phyloP scores from a whole-genome alignment of 768 basidiomycete species.

The Calvatia gigantea region DNA sequence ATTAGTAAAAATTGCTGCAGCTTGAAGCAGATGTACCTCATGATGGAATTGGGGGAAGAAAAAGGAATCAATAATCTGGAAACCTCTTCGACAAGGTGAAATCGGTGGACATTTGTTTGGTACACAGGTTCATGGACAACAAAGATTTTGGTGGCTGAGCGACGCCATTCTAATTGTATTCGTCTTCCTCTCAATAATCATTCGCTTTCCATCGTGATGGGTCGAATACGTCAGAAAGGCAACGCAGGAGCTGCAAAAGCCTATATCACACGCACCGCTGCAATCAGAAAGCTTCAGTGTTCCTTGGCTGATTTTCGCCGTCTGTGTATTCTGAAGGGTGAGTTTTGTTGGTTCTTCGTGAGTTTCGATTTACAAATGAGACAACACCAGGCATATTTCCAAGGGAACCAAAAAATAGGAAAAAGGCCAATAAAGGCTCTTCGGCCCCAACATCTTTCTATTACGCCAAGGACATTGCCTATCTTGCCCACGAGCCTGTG shows the following conservation, averaged over 20 bases:
- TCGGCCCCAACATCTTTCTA: slow-evolving; percentile 98
- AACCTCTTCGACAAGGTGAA: no score
- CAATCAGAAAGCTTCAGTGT: slow-evolving; percentile 94
- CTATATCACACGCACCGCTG: slow-evolving; percentile 85
- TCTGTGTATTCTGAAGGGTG: slow-evolving; percentile 96
- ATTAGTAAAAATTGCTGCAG: background rate
- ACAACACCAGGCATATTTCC: slow-evolving; percentile 85
- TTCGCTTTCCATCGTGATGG: slow-evolving; percentile 42
- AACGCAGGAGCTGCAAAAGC: slow-evolving; percentile 91
- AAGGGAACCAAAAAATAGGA: slow-evolving; percentile 88
- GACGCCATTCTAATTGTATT: background rate
- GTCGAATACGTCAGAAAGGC: slow-evolving; percentile 77
- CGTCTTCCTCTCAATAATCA: slow-evolving; percentile 10
- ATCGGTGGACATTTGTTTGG: slow-evolving; percentile 23
- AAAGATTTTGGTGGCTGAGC: slow-evolving; percentile 26
- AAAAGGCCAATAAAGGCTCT: slow-evolving; percentile 95
- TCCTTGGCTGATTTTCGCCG: slow-evolving; percentile 96
- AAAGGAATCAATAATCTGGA: no score
- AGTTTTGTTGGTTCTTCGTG: slow-evolving; percentile 17
- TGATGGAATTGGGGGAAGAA: slow-evolving; percentile 16
- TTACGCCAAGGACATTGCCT: slow-evolving; percentile 96
- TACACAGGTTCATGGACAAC: slow-evolving; percentile 22
- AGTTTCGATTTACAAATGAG: background rate
- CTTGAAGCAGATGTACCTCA: slow-evolving; percentile 29
- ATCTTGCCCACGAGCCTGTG: slow-evolving; percentile 94